Evolutionary conservation across 2,329 filamentous ascomycete genomes (phyloP), one percentile per base, ranked within the genome.

Genomic region (Fusarium sp.): DNA sequence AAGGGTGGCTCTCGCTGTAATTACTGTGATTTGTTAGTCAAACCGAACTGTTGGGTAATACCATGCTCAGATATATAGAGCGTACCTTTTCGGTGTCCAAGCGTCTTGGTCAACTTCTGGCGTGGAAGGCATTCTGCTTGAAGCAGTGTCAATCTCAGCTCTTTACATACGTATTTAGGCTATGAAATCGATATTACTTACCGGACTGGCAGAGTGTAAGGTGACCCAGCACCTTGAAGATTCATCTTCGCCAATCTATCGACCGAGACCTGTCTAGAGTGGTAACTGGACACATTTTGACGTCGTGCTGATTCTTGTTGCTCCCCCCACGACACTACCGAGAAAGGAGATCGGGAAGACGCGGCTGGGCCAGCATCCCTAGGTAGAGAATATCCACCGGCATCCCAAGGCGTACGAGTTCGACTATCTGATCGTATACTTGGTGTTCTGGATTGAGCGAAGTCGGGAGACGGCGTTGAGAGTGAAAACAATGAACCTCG

Each of bases 371-470:
- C 79, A 52, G 79, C 62, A 14, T 79, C 76, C 42, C 81, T 73
- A 6, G 83, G 80, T 21, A 85, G 76, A 23, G 81, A 82, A 63
- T 83, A 85, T 40, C 83, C 83, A 32, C 79, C 81, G 19, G 80
- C 83, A 60, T 84, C 81, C 85, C 84, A 86, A 51, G 83, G 83
- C 38, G 77, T 84, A 55, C 83, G 80, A 28, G 62, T 65, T 66
- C 63, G 73, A 20, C 52, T 65, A 30, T 73, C 63, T 24, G 56
- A 69, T 20, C 56, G 42, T 43, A 71, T 68, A 62, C 57, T 67
- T 24, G 69, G 61, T 28, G 69, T 61, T 21, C 66, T 68, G n/a
- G 69, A 69, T 12, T 70, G 70, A 32, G 62, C 62, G 30, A 68
- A 71, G 30, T 79, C 78, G 9, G 76, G 76, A 11, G 75, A 78